These are phyloP conservation scores for Ceratopteris richardii DNA, from an alignment of 75 land plant genomes.

Conservation along the genomic window DNA sequence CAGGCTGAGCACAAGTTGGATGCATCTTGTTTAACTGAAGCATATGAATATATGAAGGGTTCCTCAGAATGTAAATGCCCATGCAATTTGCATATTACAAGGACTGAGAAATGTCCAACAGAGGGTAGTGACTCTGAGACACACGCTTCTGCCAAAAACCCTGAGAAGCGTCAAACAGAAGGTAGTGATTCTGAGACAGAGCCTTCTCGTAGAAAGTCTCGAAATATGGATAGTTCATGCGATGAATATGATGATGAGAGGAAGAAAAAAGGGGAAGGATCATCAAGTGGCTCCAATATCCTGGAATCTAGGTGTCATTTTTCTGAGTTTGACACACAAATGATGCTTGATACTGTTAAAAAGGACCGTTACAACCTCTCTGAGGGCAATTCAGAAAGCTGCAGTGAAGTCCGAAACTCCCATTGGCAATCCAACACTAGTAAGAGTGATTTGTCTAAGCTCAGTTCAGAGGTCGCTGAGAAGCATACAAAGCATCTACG, in stretches of 20 bases:
- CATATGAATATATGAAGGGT: background rate
- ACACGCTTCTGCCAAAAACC: no score
- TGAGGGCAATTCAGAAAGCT: background rate
- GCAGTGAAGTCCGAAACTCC: background rate
- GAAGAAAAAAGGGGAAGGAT: conserved; percentile 25
- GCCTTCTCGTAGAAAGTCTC: background rate
- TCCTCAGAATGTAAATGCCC: background rate
- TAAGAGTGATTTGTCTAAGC: background rate
- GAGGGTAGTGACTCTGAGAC: no score
- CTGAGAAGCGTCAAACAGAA: background rate
- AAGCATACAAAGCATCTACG: background rate
- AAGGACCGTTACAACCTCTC: background rate
- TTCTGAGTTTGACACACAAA: background rate
- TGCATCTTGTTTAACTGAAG: background rate
- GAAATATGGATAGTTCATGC: background rate
- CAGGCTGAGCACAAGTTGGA: background rate
- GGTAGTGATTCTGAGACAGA: background rate
- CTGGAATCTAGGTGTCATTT: conserved; percentile 15
- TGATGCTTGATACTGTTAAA: background rate
- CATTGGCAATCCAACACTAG: background rate
- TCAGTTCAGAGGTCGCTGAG: background rate
- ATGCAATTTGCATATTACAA: no score
- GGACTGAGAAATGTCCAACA: no score
- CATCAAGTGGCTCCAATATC: conserved; percentile 75
- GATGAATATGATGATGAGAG: background rate